Evolutionary conservation across 2,329 filamentous ascomycete genomes (phyloP).

Genomic region (Fusarium mexicanum): DNA sequence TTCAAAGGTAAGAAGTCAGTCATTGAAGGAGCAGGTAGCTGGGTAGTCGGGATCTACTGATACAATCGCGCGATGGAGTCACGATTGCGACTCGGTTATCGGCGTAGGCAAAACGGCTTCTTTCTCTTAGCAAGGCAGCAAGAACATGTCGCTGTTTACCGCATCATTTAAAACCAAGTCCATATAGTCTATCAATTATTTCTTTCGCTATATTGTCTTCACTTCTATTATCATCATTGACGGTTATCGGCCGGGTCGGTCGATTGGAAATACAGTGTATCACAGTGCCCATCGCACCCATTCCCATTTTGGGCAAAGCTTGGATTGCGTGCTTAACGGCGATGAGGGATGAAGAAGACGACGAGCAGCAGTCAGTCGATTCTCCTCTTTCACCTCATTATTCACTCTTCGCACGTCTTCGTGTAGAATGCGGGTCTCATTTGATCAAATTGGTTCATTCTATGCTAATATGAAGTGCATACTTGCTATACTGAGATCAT

Average conservation of each 20-base stretch:
- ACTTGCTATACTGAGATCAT: constrained; percentile 7
- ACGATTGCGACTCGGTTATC: constrained; percentile 18
- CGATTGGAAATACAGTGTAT: constrained; percentile 8
- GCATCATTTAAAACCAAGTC: neutral
- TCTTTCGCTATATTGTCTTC: neutral
- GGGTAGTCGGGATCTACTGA: neutral
- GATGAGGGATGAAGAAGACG: constrained; percentile 13
- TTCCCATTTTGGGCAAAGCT: constrained; percentile 24
- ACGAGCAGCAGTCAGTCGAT: constrained; percentile 8
- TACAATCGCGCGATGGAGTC: neutral
- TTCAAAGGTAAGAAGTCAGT: neutral
- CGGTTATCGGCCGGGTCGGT: constrained; percentile 31
- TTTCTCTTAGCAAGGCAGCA: no score
- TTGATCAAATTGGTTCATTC: constrained; percentile 24
- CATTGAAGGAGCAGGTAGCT: neutral
- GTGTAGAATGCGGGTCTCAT: constrained; percentile 27
- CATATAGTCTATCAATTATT: neutral
- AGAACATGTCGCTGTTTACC: neutral
- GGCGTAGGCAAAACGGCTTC: neutral
- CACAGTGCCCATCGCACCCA: constrained; percentile 5
- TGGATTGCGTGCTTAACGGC: constrained; percentile 32
- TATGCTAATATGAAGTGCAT: constrained; percentile 27
- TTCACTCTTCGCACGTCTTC: constrained; percentile 23
- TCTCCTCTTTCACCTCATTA: constrained; percentile 30
- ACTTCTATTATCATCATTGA: neutral